Conservation (phyloP, 225 moss, liverwort and hornwort genomes). For the Lunularia cruciata region DNA sequence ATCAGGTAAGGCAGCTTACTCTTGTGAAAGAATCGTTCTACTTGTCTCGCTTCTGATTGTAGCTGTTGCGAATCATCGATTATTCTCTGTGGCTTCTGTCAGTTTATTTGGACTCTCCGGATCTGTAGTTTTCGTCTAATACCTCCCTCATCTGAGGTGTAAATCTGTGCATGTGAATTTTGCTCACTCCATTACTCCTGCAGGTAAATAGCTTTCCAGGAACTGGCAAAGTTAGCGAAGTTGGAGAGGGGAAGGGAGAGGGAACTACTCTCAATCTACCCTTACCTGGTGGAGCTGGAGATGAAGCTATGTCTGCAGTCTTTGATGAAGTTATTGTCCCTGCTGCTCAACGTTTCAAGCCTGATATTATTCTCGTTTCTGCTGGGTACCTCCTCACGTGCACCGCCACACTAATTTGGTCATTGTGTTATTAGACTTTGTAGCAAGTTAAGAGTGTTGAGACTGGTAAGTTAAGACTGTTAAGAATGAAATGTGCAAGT, state of each 20-base stretch:
- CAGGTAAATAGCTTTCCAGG: slow-evolving; percentile 93
- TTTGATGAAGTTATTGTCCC: slow-evolving; percentile 89
- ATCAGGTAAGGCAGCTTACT: slow-evolving; percentile 48
- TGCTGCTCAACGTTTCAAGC: slow-evolving; percentile 80
- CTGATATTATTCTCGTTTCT: slow-evolving; percentile 96
- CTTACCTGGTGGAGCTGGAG: slow-evolving; percentile 87
- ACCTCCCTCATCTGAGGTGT: too few species aligned
- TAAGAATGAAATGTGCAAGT: too few species aligned
- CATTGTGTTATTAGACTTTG: too few species aligned
- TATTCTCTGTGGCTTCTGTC: neutral
- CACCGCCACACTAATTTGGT: neutral
- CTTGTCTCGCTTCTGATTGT: too few species aligned
- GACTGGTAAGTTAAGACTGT: too few species aligned
- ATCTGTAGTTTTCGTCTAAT: neutral
- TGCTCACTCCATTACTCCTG: neutral
- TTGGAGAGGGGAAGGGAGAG: slow-evolving; percentile 81
- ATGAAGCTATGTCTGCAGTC: slow-evolving; percentile 68
- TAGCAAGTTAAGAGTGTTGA: too few species aligned
- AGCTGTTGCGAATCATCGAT: too few species aligned
- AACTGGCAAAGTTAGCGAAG: slow-evolving; percentile 83
- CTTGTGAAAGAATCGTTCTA: neutral
- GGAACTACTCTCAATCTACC: slow-evolving; percentile 89
- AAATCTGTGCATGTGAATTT: neutral
- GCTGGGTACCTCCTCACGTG: slow-evolving; percentile 56
- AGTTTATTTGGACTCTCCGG: neutral